These are phyloP conservation scores for Mycena belliarum DNA, from an alignment of 768 basidiomycete species.

Conservation along the genomic window DNA sequence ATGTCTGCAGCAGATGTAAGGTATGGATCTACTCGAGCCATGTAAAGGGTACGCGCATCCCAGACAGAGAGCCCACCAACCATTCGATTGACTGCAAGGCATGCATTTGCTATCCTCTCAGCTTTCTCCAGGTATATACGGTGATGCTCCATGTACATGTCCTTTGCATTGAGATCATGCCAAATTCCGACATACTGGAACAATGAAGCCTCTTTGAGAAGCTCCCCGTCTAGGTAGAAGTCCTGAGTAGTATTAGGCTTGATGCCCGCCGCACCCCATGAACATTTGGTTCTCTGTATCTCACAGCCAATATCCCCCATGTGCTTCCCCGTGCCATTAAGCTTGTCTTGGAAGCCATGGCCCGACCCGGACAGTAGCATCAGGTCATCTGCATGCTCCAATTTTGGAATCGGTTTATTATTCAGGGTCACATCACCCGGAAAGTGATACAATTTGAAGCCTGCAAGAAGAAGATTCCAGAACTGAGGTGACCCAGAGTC, in stretches of 20 bases:
- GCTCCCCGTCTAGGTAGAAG: not conserved
- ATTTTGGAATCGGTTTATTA: slow-evolving; percentile 13
- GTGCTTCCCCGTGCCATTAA: not conserved
- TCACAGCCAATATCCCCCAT: slow-evolving; percentile 3
- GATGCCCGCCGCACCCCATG: not conserved
- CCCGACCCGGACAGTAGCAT: slow-evolving; percentile 21
- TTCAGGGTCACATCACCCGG: slow-evolving; percentile 22
- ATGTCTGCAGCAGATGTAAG: slow-evolving; percentile 3
- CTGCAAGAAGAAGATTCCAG: slow-evolving; percentile 28
- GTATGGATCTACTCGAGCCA: slow-evolving; percentile 10
- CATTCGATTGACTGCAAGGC: slow-evolving; percentile 1
- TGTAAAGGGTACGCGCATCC: slow-evolving; percentile 3
- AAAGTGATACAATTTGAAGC: slow-evolving; percentile 14
- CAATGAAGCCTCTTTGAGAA: slow-evolving; percentile 18
- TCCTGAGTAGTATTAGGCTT: not conserved
- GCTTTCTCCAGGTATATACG: not conserved
- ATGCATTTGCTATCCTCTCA: not conserved
- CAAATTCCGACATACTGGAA: slow-evolving; percentile 7
- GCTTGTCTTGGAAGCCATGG: slow-evolving; percentile 17
- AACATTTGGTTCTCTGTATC: not conserved
- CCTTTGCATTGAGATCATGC: not conserved
- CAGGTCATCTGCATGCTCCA: slow-evolving; percentile 32
- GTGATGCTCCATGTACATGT: not conserved
- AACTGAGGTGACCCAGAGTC: slow-evolving; percentile 29
- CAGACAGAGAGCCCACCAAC: slow-evolving; percentile 1